Conservation (phyloP, 1,284 basidiomycete genomes). For the Apiotrichum gracile region DNA sequence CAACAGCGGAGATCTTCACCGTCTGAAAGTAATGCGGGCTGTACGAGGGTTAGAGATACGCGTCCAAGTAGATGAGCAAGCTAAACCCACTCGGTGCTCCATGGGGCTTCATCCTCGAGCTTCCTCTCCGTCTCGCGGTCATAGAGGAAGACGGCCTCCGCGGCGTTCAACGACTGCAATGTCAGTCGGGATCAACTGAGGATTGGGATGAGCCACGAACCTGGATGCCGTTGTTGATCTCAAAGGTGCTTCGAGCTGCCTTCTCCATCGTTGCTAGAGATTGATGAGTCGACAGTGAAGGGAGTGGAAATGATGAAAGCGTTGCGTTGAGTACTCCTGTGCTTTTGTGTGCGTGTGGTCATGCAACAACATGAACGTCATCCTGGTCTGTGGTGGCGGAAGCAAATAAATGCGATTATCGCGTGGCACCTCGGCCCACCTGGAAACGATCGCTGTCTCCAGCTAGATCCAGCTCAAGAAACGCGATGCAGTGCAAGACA, state of each 20-base stretch:
- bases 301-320: too few species aligned
- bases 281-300: too few species aligned
- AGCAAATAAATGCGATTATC: too few species aligned
- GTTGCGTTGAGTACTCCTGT: too few species aligned
- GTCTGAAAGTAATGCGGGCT: slow-evolving; percentile 89
- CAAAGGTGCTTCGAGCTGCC: slow-evolving; percentile 70
- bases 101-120: slow-evolving; percentile 69
- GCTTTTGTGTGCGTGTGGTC: too few species aligned
- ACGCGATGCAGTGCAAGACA: too few species aligned
- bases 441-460: too few species aligned
- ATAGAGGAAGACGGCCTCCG: slow-evolving; percentile 73
- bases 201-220: slow-evolving; percentile 12
- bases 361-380: too few species aligned
- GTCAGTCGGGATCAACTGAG: neutral
- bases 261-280: slow-evolving; percentile 18
- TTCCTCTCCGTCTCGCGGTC: slow-evolving; percentile 65
- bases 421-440: too few species aligned
- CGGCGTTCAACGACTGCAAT: slow-evolving; percentile 31
- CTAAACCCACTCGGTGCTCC: slow-evolving; percentile 70
- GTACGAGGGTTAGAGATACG: slow-evolving; percentile 12
- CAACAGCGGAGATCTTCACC: slow-evolving; percentile 90
- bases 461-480: too few species aligned
- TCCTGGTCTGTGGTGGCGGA: too few species aligned
- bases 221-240: slow-evolving; percentile 69
- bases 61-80: neutral